Evolutionary conservation across 169 alveolate genomes (phyloP), one percentile per base, ranked within the genome.

Genomic region (Plasmodium falciparum): DNA sequence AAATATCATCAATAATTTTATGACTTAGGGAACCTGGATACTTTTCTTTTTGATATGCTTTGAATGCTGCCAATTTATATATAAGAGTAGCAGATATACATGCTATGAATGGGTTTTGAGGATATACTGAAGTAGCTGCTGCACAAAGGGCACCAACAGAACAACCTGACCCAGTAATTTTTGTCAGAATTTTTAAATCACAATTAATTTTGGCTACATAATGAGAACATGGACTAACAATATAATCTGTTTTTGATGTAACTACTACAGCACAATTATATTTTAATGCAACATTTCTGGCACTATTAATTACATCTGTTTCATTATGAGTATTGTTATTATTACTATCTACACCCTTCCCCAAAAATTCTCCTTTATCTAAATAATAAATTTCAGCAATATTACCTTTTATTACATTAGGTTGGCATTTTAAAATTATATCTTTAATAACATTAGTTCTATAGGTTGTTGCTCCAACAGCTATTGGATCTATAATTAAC

Each of bases 101-200:
- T 52, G 90, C 90, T 69, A 80, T 69, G 47, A 80, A 80, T 2
- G 73, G 15, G 26, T 80, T 67, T 58, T 65, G 24, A 1, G 90
- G 80, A 49, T 12, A 54, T 20, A 69, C 90, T 6, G 90, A 33
- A 43, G 80, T 50, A 50, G 90, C 90, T 4, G 90, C 90, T n/a
- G 90, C 90, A 71, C 90, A 80, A 0, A 80, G 65, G 15, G 83
- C 90, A 69, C 90, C 90, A 54, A 80, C 80, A 33, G 90, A 50
- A 80, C 90, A 80, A n/a, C 90, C 90, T 2, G 90, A 67, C 24
- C 90, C 90, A 2, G 90, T 80, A 69, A 80, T 54, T 80, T 85
- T 85, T 17, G 74, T 61, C 17, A 71, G 71, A 85, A 71, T 71
- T 61, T 70, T 70, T 71, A 85, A 50, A 72, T 71, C 88, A 8